phyloP scores from a whole-genome alignment of 345 rosid genomes.

The Bruguiera parviflora region DNA sequence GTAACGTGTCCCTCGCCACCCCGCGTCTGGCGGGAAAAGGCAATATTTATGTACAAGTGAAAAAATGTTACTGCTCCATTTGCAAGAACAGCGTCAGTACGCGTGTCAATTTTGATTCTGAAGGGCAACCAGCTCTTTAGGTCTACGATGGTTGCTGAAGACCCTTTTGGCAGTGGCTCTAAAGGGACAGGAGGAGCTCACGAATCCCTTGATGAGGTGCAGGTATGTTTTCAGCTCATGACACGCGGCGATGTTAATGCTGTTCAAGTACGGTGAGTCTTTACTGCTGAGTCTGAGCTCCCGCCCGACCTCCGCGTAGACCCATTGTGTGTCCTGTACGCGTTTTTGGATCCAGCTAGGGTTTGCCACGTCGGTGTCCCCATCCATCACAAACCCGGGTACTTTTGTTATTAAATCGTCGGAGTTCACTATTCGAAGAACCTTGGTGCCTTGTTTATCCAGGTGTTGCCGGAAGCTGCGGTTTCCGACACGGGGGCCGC shows the following conservation, averaged over 20 bases:
- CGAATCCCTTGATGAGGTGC: conserved; percentile 42
- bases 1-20: no score
- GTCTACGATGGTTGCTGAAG: neutral
- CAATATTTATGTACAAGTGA: no score
- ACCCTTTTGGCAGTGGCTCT: conserved; percentile 33
- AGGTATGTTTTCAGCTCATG: conserved; percentile 31
- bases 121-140: no score
- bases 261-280: conserved; percentile 21
- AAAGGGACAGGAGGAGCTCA: conserved; percentile 48
- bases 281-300: conserved; percentile 29
- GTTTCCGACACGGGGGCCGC: conserved; percentile 34
- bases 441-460: conserved; percentile 18
- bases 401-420: conserved; percentile 32
- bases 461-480: conserved; percentile 17
- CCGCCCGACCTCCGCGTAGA: conserved; percentile 20
- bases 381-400: conserved; percentile 23
- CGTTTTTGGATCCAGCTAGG: conserved; percentile 24
- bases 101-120: no score
- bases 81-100: no score
- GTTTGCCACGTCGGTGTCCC: neutral
- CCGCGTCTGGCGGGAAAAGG: no score
- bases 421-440: conserved; percentile 26
- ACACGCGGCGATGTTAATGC: conserved; percentile 17
- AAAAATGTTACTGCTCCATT: no score
- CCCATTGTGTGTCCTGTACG: conserved; percentile 27